phyloP scores from a whole-genome alignment of 2,329 filamentous ascomycete genomes.

The Colletotrichum camelliae region DNA sequence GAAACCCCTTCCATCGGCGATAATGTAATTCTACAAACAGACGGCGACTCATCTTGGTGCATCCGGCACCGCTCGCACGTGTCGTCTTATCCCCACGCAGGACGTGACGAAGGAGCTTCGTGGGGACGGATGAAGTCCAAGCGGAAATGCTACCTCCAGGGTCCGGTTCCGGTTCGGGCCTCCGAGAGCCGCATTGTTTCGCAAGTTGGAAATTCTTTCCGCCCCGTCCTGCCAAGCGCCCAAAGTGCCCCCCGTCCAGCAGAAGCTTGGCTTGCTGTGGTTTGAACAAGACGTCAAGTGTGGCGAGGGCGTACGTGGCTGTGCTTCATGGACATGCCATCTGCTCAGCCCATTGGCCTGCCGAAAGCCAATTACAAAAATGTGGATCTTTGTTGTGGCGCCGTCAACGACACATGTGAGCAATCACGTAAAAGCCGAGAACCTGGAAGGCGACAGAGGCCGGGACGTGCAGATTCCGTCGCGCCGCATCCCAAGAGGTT shows the following conservation, averaged over 20 bases:
- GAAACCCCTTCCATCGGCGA: not conserved
- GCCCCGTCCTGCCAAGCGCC: not conserved
- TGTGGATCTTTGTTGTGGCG: not conserved
- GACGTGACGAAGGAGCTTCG: not conserved
- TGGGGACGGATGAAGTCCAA: not conserved
- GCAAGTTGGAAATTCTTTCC: not conserved
- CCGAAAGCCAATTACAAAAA: not conserved
- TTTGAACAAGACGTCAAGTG: not conserved
- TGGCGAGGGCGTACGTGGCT: constrained; percentile 3
- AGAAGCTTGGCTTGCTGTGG: not conserved
- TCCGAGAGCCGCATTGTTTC: not conserved
- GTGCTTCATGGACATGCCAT: not conserved
- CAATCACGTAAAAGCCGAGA: not conserved
- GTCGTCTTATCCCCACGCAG: not conserved
- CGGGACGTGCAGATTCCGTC: not conserved
- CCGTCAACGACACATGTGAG: not conserved
- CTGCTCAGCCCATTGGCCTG: not conserved
- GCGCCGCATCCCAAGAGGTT: not conserved
- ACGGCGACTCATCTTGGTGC: not conserved
- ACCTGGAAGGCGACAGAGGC: not conserved
- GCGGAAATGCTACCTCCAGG: not conserved
- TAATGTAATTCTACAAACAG: not conserved
- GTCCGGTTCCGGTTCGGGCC: not conserved
- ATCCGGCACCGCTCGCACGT: not conserved
- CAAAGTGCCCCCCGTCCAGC: not conserved